phyloP scores from a whole-genome alignment of 1,284 basidiomycete species.

The Cryptococcus sp. region DNA sequence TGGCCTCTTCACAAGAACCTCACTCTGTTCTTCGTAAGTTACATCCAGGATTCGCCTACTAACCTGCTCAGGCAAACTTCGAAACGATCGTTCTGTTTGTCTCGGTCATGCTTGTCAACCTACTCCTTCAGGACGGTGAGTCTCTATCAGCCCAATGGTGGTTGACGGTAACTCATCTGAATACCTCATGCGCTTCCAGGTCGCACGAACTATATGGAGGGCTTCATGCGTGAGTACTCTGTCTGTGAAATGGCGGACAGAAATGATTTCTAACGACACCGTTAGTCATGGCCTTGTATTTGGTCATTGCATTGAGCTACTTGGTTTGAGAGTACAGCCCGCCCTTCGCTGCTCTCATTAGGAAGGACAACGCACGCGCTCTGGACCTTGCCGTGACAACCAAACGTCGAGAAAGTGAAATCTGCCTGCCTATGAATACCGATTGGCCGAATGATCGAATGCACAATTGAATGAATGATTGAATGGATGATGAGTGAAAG shows the following conservation, averaged over 20 bases:
- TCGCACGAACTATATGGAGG: slow-evolving; percentile 86
- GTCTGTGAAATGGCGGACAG: background rate
- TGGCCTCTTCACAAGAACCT: slow-evolving; percentile 77
- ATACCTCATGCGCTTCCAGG: slow-evolving; percentile 49
- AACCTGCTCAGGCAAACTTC: slow-evolving; percentile 34
- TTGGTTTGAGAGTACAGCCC: slow-evolving; percentile 25
- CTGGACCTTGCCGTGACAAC: too few relatives aligned
- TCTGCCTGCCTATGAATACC: too few relatives aligned
- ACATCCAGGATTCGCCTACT: background rate
- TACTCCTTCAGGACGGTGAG: slow-evolving; percentile 67
- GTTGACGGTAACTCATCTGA: slow-evolving; percentile 20
- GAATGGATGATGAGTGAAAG: too few relatives aligned
- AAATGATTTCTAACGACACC: background rate
- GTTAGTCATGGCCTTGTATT: slow-evolving; percentile 63
- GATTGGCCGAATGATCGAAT: too few relatives aligned
- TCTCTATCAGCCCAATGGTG: slow-evolving; percentile 73
- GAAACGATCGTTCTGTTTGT: slow-evolving; percentile 82
- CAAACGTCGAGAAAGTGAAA: too few relatives aligned
- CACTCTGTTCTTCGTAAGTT: slow-evolving; percentile 74
- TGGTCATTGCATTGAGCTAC: slow-evolving; percentile 62
- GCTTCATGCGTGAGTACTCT: slow-evolving; percentile 54
- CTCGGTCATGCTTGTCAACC: slow-evolving; percentile 78
- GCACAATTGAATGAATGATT: too few relatives aligned
- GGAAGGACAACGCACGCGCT: too few relatives aligned
- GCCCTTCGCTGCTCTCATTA: background rate